Base-by-base conservation (phyloP, 371 early-diverging fungal species). In the Mortierella sp. region DNA sequence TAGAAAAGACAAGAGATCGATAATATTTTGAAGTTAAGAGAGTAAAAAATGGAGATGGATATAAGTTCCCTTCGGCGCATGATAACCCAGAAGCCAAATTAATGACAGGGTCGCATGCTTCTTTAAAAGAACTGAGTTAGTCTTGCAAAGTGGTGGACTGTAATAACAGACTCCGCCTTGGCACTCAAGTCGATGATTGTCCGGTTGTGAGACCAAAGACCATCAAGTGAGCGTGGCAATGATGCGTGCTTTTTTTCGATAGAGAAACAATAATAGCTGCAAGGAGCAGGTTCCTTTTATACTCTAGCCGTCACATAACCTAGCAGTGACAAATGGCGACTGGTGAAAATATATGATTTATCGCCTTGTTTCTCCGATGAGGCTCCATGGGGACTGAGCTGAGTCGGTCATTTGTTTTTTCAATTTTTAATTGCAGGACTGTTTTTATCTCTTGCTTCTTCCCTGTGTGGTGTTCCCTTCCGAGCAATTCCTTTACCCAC, bases 1-100 rank as follows among this genome's bases (percentile, higher is more conserved):
- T 2, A 2, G 54, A 21, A 2, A 21, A 24, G 54, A 21, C 19
- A 54, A 54, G 19, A 38, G 42, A 54, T 16, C 9, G 50, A 21
- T 19, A 54, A 21, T 54, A 38, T 38, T 38, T 38, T 38, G 42
- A 38, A 38, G 5, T 38, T 38, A 38, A 38, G 42, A 38, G 1
- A 38, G 1, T 3, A 3, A 3, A 38, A 38, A 38, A 38, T 38
- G 42, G 42, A 24, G 45, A 38, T 45, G 38, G 28, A 74, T 84
- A 75, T 84, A 80, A 75, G 84, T 84, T 74, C 84, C 71, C 84
- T 84, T 84, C 84, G 84, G 84, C 84, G 80, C 84, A 77, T 75
- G 84, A 52, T 80, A 80, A 72, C 80, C 80, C 84, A 84, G 57
- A 77, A 72, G 84, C 84, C 84, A 84, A 84, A 58, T 31, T 75